Evolutionary conservation across 352 stramenopile genomes (phyloP).

Genomic region (Phytophthora citrophthora): DNA sequence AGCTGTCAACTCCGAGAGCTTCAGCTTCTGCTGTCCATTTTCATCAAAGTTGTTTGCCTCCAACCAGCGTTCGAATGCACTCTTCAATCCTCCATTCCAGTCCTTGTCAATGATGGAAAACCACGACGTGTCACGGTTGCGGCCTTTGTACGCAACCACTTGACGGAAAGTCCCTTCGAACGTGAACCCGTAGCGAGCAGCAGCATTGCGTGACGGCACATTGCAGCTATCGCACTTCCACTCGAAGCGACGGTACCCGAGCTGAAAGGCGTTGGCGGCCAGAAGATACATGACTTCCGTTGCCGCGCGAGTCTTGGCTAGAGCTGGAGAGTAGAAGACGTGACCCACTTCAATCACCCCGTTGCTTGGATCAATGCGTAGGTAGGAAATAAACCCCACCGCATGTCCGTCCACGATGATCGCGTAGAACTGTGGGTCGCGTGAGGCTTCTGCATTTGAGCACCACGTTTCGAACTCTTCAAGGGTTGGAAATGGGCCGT

Average conservation of each 20-base stretch:
- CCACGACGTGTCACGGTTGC: conserved; percentile 28
- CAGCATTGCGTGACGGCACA: conserved; percentile 14
- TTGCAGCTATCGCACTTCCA: conserved; percentile 34
- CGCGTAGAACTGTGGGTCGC: conserved; percentile 22
- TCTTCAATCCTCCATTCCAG: conserved; percentile 18
- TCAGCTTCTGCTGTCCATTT: conserved; percentile 20
- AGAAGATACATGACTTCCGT: conserved; percentile 27
- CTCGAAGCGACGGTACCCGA: conserved; percentile 29
- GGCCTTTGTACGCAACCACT: conserved; percentile 24
- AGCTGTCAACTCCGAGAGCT: conserved; percentile 27
- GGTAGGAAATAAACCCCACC: conserved; percentile 25
- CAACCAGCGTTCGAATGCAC: conserved; percentile 18
- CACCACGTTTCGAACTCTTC: conserved; percentile 23
- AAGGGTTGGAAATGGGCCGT: conserved; percentile 18
- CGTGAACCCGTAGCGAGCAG: conserved; percentile 21
- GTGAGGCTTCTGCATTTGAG: not conserved
- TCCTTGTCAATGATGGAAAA: conserved; percentile 32
- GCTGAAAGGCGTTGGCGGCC: conserved; percentile 19
- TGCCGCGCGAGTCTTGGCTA: conserved; percentile 18
- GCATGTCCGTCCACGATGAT: conserved; percentile 13
- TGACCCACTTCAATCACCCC: conserved; percentile 26
- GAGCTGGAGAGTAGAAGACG: conserved; percentile 13
- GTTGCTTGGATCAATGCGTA: conserved; percentile 19
- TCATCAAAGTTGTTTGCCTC: conserved; percentile 23
- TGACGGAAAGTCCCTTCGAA: conserved; percentile 33